Conservation (phyloP, 1,139 yeast genomes). For the Suhomyces chickasaworum region DNA sequence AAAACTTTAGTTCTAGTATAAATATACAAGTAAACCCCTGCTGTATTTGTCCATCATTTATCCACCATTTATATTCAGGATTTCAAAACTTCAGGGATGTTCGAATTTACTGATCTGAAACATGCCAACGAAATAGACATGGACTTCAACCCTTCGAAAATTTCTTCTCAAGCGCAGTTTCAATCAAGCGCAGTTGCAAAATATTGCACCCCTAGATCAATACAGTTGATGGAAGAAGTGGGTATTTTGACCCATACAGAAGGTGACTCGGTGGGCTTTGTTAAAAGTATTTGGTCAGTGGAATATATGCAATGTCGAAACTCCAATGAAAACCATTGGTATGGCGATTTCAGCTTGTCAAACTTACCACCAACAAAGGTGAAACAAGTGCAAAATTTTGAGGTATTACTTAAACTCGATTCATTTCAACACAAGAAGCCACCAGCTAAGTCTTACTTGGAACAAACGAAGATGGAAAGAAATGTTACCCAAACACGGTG, state of each 20-base stretch:
- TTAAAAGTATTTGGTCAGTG: constrained; percentile 2
- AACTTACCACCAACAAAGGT: neutral
- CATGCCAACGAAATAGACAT: too few relatives aligned
- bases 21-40: too few relatives aligned
- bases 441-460: too few relatives aligned
- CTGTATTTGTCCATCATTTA: too few relatives aligned
- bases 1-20: too few relatives aligned
- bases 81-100: too few relatives aligned
- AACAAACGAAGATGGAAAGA: too few relatives aligned
- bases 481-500: neutral
- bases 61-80: too few relatives aligned
- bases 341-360: neutral
- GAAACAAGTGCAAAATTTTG: neutral
- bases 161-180: neutral
- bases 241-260: constrained; percentile 8
- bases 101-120: too few relatives aligned
- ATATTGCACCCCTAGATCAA: constrained; percentile 25
- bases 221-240: constrained; percentile 24
- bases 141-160: too few relatives aligned
- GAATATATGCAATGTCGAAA: neutral
- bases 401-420: too few relatives aligned
- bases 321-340: neutral
- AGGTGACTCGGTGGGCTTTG: neutral
- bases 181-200: constrained; percentile 5
- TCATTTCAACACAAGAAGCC: too few relatives aligned